Base-by-base conservation (phyloP, 2,329 filamentous ascomycete genomes). In the Cadophora sp. region DNA sequence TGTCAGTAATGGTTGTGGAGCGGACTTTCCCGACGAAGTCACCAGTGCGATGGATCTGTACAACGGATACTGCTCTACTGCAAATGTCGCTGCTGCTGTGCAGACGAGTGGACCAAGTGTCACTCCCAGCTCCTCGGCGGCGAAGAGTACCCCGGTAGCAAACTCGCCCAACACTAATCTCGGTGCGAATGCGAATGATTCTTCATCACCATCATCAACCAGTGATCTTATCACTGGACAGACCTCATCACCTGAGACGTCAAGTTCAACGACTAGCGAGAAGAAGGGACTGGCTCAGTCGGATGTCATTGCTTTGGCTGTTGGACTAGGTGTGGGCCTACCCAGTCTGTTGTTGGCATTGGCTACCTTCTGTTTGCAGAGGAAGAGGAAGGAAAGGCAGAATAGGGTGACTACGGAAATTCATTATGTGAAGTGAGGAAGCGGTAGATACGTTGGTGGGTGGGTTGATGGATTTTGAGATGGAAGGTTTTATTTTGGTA, bases 281-380 rank as follows among this genome's bases (percentile, higher is more conserved):
- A 64, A 64, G 41, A 36, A 58, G 16, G 62, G 62, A 20, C n/a
- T 64, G 30, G 36, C 51, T 22, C 62, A 64, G 43, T 64, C 51
- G 11, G 62, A 64, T 50, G 43, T 65, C 13, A 59, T 65, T 59
- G 43, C 62, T 59, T 48, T 65, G 39, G 43, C 51, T 51, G 62
- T 65, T 47, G 62, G 62, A n/a, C 18, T 65, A 8, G 51, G 53
- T 13, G 51, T 59, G 7, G 53, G 62, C 8, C 13, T 59, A 27
- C 62, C 62, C 18, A 64, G 62, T 50, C 22, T 64, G 36, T 11
- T 64, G 14, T 59, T 64, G 50, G 62, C 51, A n/a, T 16, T 64
- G 27, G 62, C 51, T 16, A 64, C 62, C 4, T 64, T 64, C 20
- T 64, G 62, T 64, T 47, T 64, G n/a, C 24, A 30, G 22, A 58